Base-by-base conservation (phyloP, 768 basidiomycete genomes). In the Panaeolus cyanescens region DNA sequence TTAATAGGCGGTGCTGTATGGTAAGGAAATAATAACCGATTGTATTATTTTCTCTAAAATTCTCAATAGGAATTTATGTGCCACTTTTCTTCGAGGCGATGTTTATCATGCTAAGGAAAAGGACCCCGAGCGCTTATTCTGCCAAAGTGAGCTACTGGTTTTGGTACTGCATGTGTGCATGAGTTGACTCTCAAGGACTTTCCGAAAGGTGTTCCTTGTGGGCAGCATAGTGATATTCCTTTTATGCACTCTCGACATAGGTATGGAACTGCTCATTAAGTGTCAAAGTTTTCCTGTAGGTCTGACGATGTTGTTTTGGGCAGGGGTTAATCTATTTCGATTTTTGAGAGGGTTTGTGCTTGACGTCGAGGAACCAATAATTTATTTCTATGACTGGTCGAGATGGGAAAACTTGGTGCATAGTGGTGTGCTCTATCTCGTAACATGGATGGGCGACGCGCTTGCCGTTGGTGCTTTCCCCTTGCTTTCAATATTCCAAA, bases 391-490 rank as follows among this genome's bases (percentile, higher is more conserved):
- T 42, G 66, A 72, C 56, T 65, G 67, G 31, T 55, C 61, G n/a
- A 54, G 64, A 33, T 72, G 71, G 73, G 69, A 72, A 25, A 69
- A 65, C 54, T 34, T 66, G 30, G 61, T 65, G 13, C 62, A 69
- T 59, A 70, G 67, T 53, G 55, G 68, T 5, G 32, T 68, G 12
- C 20, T 70, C 6, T 72, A 68, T 20, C 33, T 69, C 9, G 68
- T 72, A 68, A 69, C 70, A 12, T 72, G 71, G 71, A 36, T 71
- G 13, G 74, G 72, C 7, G 72, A 75, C 45, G 59, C 61, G 32
- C 66, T 75, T 10, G 71, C 70, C 31, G 71, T 71, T n/a, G 39
- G 70, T 68, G 22, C 39, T 25, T n/a, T 13, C 15, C 20, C 36
- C 32, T 28, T 4, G 5, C 20, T 17, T 22, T 39, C 15, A 6